These are phyloP conservation scores for Sarcodon aspratus DNA, from an alignment of 768 basidiomycete genomes.

Conservation along the genomic window DNA sequence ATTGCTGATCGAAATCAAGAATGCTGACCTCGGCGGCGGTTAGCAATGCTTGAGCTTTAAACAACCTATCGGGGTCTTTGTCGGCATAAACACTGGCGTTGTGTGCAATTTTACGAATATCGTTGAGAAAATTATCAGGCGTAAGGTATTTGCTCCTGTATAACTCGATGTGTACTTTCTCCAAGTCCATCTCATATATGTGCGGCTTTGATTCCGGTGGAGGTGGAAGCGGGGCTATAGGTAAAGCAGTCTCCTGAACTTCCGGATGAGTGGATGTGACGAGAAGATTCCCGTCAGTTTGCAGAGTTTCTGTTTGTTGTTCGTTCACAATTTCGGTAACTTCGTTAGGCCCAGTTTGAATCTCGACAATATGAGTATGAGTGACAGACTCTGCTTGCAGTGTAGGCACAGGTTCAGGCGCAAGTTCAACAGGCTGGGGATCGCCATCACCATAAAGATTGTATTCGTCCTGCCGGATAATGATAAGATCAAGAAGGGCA, in stretches of 20 bases:
- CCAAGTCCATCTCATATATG: constrained; percentile 83
- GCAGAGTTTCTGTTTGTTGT: constrained; percentile 15
- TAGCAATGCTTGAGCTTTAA: constrained; percentile 82
- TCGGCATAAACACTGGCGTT: constrained; percentile 46
- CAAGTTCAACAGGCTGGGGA: constrained; percentile 7
- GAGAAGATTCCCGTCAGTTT: neutral
- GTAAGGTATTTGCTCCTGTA: constrained; percentile 82
- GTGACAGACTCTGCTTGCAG: constrained; percentile 25
- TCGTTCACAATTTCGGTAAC: constrained; percentile 31
- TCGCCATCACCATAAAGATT: constrained; percentile 28
- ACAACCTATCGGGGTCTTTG: constrained; percentile 65
- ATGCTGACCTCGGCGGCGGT: constrained; percentile 79
- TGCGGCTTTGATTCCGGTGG: constrained; percentile 29
- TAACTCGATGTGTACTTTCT: constrained; percentile 78
- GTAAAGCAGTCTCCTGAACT: constrained; percentile 6
- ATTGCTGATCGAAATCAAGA: constrained; percentile 72
- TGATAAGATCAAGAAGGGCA: neutral
- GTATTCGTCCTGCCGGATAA: constrained; percentile 57
- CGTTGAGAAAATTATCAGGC: constrained; percentile 77
- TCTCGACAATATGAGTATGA: constrained; percentile 16
- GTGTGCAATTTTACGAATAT: constrained; percentile 71
- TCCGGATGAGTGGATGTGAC: constrained; percentile 7
- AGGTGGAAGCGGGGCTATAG: constrained; percentile 18
- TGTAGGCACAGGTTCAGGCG: constrained; percentile 8
- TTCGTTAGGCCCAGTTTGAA: constrained; percentile 29